These are phyloP conservation scores for Tolypocladium paradoxum DNA, from an alignment of 2,329 filamentous ascomycete species.

Conservation along the genomic window DNA sequence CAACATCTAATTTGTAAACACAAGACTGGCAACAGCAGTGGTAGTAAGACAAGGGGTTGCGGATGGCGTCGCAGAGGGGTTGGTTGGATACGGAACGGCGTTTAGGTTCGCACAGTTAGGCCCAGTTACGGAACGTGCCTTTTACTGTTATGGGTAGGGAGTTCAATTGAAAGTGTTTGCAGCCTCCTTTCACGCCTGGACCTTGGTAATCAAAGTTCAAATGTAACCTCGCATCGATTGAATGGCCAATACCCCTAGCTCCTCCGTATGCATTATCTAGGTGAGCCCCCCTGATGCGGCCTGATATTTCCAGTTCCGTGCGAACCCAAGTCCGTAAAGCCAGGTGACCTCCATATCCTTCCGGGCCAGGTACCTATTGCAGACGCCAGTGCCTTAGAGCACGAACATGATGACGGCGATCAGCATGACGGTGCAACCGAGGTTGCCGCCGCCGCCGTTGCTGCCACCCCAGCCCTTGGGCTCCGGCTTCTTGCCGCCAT, in stretches of 20 bases:
- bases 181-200: neutral
- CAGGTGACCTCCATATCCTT: neutral
- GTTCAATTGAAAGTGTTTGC: neutral
- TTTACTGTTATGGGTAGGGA: neutral
- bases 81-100: neutral
- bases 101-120: neutral
- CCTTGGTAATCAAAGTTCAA: neutral
- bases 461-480: conserved; percentile 16
- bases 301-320: neutral
- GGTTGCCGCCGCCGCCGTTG: conserved; percentile 19
- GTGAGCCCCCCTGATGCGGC: neutral
- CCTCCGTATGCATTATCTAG: neutral
- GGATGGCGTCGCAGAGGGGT: neutral
- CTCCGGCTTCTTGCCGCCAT: conserved; percentile 20
- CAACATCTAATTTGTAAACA: neutral
- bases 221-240: neutral
- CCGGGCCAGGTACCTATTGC: neutral
- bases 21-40: neutral
- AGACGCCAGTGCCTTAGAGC: conserved; percentile 11
- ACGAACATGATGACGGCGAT: conserved; percentile 21
- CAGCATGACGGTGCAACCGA: conserved; percentile 25
- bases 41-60: neutral
- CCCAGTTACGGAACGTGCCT: neutral
- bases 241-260: neutral
- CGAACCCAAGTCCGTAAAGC: neutral